Percentiles rank a stretch among this genome's conserved stretches.
Evolutionary conservation across 2,329 filamentous ascomycete genomes (phyloP).

Genomic region (Hortaea werneckii): DNA sequence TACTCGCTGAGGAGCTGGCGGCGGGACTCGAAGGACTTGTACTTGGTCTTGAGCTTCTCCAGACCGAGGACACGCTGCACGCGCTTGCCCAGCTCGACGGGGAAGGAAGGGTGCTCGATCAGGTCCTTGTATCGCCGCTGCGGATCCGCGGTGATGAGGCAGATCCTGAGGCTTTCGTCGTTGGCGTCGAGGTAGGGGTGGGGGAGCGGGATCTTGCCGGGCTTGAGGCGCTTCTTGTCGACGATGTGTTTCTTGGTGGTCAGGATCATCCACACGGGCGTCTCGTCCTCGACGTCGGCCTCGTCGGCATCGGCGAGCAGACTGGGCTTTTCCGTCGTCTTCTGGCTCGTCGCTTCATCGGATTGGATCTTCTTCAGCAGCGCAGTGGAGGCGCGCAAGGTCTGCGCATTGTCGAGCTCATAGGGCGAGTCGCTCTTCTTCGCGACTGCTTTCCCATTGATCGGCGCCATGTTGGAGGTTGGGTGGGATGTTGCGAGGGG

Average conservation of each 20-base stretch:
- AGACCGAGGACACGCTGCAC: constrained; percentile 62
- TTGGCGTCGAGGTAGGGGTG: constrained; percentile 50
- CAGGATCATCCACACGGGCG: constrained; percentile 51
- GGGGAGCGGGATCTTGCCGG: constrained; percentile 57
- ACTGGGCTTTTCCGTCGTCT: constrained; percentile 20
- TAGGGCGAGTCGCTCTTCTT: constrained; percentile 1
- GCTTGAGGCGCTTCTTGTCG: constrained; percentile 72
- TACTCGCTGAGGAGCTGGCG: constrained; percentile 76
- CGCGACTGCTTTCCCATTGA: background rate
- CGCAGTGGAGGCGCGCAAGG: constrained; percentile 49
- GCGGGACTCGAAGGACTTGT: constrained; percentile 77
- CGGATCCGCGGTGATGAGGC: constrained; percentile 72
- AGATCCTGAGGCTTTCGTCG: constrained; percentile 50
- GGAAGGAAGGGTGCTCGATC: constrained; percentile 56
- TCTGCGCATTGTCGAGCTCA: constrained; percentile 39
- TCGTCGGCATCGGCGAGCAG: constrained; percentile 44
- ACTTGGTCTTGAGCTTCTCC: constrained; percentile 79
- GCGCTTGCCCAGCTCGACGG: constrained; percentile 37
- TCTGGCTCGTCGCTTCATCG: constrained; percentile 36
- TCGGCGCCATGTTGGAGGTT: background rate
- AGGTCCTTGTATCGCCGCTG: constrained; percentile 88
- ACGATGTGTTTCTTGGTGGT: constrained; percentile 57
- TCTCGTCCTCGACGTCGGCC: constrained; percentile 35
- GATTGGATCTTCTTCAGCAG: constrained; percentile 42
- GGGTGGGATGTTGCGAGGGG: background rate